A percentile compares a stretch with the other conserved stretches of the same genome.
These are phyloP conservation scores for Apophysomyces ossiformis DNA, from an alignment of 371 early-diverging fungal genomes.

Conservation along the genomic window DNA sequence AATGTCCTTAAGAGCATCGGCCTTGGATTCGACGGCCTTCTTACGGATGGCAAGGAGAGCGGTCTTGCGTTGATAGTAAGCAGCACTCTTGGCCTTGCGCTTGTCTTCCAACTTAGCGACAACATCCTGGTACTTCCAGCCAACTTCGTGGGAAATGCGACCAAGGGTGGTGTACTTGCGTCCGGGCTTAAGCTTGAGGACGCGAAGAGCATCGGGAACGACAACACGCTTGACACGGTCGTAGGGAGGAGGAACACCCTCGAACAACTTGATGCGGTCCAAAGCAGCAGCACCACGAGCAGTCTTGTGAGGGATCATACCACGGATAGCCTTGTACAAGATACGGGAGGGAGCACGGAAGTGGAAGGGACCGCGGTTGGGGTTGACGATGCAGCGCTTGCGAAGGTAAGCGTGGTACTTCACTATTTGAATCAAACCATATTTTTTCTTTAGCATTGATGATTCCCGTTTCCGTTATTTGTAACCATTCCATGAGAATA, in stretches of 20 bases:
- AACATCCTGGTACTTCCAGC: constrained; percentile 99
- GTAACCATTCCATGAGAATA: constrained; percentile 2
- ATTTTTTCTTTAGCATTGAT: background rate
- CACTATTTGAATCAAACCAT: constrained; percentile 52
- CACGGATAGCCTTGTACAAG: constrained; percentile 96
- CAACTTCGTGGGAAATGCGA: constrained; percentile 94
- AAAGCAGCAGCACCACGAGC: constrained; percentile 97
- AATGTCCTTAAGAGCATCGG: constrained; percentile 46
- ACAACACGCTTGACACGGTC: constrained; percentile 96
- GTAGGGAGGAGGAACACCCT: constrained; percentile 98
- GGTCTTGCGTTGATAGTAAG: constrained; percentile 88
- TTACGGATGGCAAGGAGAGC: constrained; percentile 41
- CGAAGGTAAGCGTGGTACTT: constrained; percentile 96
- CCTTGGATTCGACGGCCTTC: constrained; percentile 50
- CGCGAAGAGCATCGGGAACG: constrained; percentile 95
- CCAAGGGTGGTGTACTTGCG: constrained; percentile 96
- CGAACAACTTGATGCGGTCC: constrained; percentile 96
- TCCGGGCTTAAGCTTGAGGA: constrained; percentile 93
- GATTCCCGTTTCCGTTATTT: constrained; percentile 12
- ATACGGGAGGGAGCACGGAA: constrained; percentile 98
- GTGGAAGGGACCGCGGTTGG: constrained; percentile 98
- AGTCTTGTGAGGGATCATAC: constrained; percentile 99
- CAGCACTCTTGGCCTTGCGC: constrained; percentile 92
- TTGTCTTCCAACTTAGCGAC: constrained; percentile 94
- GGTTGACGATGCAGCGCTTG: constrained; percentile 99